Evolutionary conservation across 2,329 filamentous ascomycete genomes (phyloP), one percentile per base, ranked within the genome.

Genomic region (Colletotrichum nymphaeae): DNA sequence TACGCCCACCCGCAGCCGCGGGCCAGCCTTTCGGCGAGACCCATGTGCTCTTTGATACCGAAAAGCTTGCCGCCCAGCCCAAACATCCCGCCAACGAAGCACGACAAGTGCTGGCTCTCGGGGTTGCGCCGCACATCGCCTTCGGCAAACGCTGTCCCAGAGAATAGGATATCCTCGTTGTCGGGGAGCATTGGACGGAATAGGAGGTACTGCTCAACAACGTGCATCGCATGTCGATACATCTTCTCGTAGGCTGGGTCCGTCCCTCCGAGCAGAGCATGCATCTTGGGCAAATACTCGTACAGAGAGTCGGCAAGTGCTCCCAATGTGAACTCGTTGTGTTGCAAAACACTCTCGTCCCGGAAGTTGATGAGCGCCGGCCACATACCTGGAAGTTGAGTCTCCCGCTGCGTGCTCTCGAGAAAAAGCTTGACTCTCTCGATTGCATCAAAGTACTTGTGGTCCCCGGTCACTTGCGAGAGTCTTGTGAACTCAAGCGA

Each of bases 371-470:
- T 82, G 67, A 84, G 85, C 56, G 90, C 86, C 1, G 93, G 93
- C 93, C 93, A 95, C 81, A 95, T 86, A 0, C 94, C 94, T 0
- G 93, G 93, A 2, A 95, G 80, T 19, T 83, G 85, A 0, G 93
- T 95, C n/a, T 87, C 82, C 74, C 89, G 88, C 83, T 96, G 94
- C 72, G 89, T 88, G 7, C 85, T 82, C 71, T 93, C 88, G 73
- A 95, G 88, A 19, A 91, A 86, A 69, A 93, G 87, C 76, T 92
- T 94, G 69, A 95, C 89, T 9, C 89, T 87, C 53, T 91, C 88
- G 72, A 94, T 87, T 5, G 92, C 93, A 79, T 94, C 92, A 79
- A 93, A 94, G 82, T 94, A 95, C 77, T 93, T 94, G 28, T 88
- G 83, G 73, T 95, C 88, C 37, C 90, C 90, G 0, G 93, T 95